Evolutionary conservation across 1,284 basidiomycete species (phyloP), one percentile per base, ranked within the genome.

Genomic region (Apiotrichum gracile): DNA sequence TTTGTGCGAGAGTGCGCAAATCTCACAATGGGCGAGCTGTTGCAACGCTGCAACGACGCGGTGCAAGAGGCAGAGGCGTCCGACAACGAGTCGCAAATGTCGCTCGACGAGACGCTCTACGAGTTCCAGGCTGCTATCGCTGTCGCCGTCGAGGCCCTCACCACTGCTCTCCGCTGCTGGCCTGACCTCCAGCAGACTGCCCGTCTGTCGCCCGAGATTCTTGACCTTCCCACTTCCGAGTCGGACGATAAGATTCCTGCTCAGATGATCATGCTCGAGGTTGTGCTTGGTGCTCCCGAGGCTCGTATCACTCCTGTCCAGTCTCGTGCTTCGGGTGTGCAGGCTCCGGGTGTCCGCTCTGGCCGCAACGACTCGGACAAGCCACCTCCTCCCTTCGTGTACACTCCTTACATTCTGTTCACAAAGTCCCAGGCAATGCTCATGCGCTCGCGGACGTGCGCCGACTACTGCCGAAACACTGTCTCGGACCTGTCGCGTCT

Each of bases 321-420:
- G 58, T 75, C 72, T 27, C 65, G 64, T 27, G 69, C 65, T 17
- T 70, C 67, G 10, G 72, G 64, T 56, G 67, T 63, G 29, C 69
- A 70, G 60, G 71, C 61, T 2, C 70, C 71, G 4, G 61, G 60
- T 29, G 64, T 66, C 44, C 63, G 55, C 47, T 71, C 60, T 42
- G 63, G 62, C 26, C 67, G 70, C 39, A 63, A 65, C 45, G 72
- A 75, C 52, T 69, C 63, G 33, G 73, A 77, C 55, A 74, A 73
- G 58, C 68, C 76, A 4, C 75, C 74, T 12, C 69, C 74, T 3
- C 77, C 78, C 1, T 80, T 79, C 61, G 77, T 78, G 47, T 79
- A 78, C 66, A 76, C 77, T 4, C 78, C 78, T 1, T 79, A 76
- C 71, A 73, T 70, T 39, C 68, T 80, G 8, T 80, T 79, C 62